Base-by-base conservation (phyloP, 2,329 filamentous ascomycete species). In the Sporothrix pseudoabietina region DNA sequence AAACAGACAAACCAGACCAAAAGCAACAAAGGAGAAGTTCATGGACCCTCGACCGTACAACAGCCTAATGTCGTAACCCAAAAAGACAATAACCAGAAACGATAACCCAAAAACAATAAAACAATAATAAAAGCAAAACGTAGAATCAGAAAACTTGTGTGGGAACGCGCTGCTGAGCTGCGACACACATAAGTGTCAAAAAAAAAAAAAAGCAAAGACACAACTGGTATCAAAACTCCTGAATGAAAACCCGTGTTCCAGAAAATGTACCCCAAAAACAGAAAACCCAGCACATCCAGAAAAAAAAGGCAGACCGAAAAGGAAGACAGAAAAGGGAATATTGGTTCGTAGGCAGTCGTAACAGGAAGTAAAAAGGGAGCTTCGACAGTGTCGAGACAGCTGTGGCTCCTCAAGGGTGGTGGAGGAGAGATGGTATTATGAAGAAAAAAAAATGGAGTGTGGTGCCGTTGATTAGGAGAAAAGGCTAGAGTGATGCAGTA, bases 291-390 rank as follows among this genome's bases (percentile, higher is more conserved):
- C 3, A n/a, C 9, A 30, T 9, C 1, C 22, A 61, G 14, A 65
- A 68, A 65, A 65, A 69, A 70, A 68, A 72, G 47, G 65, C 10
- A 74, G 61, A 49, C 30, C 44, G 26, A 74, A 63, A 71, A 49
- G 57, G 73, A 72, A 75, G 71, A 74, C 32, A 61, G n/a, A 59
- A 72, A 69, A 71, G n/a, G 22, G n/a, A 66, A 35, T 44, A 57
- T 8, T 54, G 35, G 35, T 47, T 68, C 22, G 41, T 44, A 30
- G 26, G 32, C 16, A 69, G 30, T 52, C 72, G 22, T 63, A 39
- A 74, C 44, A 54, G 41, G 73, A 54, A 66, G 54, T 74, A 68
- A 74, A 74, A 75, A 75, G 12, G 44, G 49, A 4, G 22, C 26
- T 4, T 49, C 44, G 44, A 6, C 14, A 4, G 44, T 49, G 44